Evolutionary conservation across 805 yeast species (phyloP).

Genomic region (Pichia pseudocactophila): DNA sequence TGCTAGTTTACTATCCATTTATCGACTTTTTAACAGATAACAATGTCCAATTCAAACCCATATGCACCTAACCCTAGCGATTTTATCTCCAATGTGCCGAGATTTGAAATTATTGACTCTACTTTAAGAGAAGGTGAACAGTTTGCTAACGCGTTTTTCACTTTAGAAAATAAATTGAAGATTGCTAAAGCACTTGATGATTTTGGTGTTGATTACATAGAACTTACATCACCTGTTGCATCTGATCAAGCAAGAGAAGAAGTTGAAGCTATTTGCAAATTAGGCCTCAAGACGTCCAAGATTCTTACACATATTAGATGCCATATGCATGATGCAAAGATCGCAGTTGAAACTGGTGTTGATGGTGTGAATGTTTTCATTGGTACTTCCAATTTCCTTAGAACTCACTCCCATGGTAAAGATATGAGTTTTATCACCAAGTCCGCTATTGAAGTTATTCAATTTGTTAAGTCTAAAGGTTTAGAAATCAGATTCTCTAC

Average conservation of each 20-base stretch:
- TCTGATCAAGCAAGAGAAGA: conserved; percentile 49
- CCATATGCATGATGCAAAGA: conserved; percentile 53
- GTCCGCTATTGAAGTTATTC: conserved; percentile 49
- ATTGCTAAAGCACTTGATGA: conserved; percentile 54
- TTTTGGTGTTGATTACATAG: conserved; percentile 54
- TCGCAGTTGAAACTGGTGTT: conserved; percentile 54
- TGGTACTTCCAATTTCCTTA: conserved; percentile 49
- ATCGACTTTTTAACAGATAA: background rate
- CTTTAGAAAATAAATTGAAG: conserved; percentile 46
- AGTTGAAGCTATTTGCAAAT: conserved; percentile 51
- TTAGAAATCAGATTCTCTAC: conserved; percentile 50
- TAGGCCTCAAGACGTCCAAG: conserved; percentile 46
- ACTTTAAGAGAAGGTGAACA: conserved; percentile 59
- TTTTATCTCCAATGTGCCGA: conserved; percentile 44
- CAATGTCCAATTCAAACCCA: conserved; percentile 31
- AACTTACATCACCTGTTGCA: conserved; percentile 52
- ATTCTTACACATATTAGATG: conserved; percentile 52
- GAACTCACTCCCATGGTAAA: conserved; percentile 52
- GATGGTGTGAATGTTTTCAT: conserved; percentile 56
- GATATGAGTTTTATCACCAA: conserved; percentile 53
- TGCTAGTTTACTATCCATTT: background rate
- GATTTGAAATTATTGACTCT: conserved; percentile 47
- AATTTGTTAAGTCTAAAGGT: conserved; percentile 52
- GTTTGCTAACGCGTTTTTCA: conserved; percentile 54
- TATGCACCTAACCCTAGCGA: conserved; percentile 54